Base-by-base conservation (phyloP, 495 filamentous ascomycete genomes). In the Arthonia radiata region DNA sequence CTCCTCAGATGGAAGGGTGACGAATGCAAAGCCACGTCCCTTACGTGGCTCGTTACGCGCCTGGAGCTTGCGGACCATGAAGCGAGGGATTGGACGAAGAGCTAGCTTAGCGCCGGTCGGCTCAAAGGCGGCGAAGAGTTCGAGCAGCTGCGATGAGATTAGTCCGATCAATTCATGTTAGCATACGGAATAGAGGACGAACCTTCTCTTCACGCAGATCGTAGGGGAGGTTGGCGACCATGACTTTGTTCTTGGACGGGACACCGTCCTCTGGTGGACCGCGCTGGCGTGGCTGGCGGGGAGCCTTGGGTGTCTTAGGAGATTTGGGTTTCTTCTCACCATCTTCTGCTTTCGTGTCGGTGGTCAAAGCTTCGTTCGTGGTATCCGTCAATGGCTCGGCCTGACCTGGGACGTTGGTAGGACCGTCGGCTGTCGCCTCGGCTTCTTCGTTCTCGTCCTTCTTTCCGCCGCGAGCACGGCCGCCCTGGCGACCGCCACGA, bases 41-140 rank as follows among this genome's bases (percentile, higher is more conserved):
- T 97, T 97, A 61, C 86, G 89, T 34, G 83, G 74, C 59, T 97
- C 86, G 37, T 81, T 81, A 41, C 86, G 83, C 37, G 78, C 78
- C 56, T 89, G 83, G 29, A 97, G 79, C 62, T 94, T 97, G 67
- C 89, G 89, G 55, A 97, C 82, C 86, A 97, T 97, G 67, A 92
- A 97, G 37, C 81, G 83, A 28, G 89, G 89, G 40, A 97, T 97
- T 21, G 86, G 86, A 25, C 86, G 82, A 36, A 97, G 76, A 34
- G 86, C 86, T 44, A 97, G 92, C 64, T 94, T 97, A 48, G 86
- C 86, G 23, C 77, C 82, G 30, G 73, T 64, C 9, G 86, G 89
- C 40, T 73, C 53, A 58, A 93, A 97, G 28, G 63, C 77, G 31
- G 54, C 52, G 56, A 97, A 97, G 46, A 94, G 71, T 42, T 94